phyloP scores from a whole-genome alignment of 1,139 yeast species.

The Tardiomyces digboiensis region DNA sequence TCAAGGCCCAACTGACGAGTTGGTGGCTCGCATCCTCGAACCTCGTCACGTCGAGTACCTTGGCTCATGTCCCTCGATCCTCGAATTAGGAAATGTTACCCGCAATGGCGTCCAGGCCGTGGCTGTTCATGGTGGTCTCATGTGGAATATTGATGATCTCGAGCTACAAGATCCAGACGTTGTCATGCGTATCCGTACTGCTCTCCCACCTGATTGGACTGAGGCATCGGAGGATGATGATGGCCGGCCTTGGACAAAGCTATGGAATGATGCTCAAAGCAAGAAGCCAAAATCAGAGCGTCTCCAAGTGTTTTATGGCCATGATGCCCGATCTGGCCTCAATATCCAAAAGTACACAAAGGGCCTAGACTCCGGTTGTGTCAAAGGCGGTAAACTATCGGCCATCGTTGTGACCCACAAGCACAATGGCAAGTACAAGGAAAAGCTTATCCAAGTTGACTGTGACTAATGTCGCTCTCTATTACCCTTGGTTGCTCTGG shows the following conservation, averaged over 20 bases:
- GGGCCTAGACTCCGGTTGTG: slow-evolving; percentile 82
- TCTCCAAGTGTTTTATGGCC: slow-evolving; percentile 70
- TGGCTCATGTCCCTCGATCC: slow-evolving; percentile 54
- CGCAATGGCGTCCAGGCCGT: slow-evolving; percentile 37
- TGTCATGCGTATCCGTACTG: slow-evolving; percentile 52
- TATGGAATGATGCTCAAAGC: slow-evolving; percentile 45
- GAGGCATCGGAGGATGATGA: slow-evolving; percentile 46
- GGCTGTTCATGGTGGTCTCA: slow-evolving; percentile 73
- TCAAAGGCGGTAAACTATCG: slow-evolving; percentile 58
- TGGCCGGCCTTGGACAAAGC: slow-evolving; percentile 48
- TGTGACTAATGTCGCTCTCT: slow-evolving; percentile 12
- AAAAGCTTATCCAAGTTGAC: slow-evolving; percentile 23
- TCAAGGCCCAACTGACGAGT: slow-evolving; percentile 31
- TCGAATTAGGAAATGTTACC: slow-evolving; percentile 54
- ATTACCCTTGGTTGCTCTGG: too few species aligned
- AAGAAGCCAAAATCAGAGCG: slow-evolving; percentile 26
- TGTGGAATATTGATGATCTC: slow-evolving; percentile 46
- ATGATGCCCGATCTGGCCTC: slow-evolving; percentile 76
- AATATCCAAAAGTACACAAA: slow-evolving; percentile 53
- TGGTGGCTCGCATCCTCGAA: slow-evolving; percentile 47
- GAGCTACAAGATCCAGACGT: slow-evolving; percentile 53
- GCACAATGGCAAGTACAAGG: slow-evolving; percentile 20
- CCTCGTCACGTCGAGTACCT: slow-evolving; percentile 53
- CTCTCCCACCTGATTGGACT: slow-evolving; percentile 47
- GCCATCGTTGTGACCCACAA: slow-evolving; percentile 44